These are phyloP conservation scores for Halophytophthora polymorphica DNA, from an alignment of 352 stramenopile genomes.

Conservation along the genomic window DNA sequence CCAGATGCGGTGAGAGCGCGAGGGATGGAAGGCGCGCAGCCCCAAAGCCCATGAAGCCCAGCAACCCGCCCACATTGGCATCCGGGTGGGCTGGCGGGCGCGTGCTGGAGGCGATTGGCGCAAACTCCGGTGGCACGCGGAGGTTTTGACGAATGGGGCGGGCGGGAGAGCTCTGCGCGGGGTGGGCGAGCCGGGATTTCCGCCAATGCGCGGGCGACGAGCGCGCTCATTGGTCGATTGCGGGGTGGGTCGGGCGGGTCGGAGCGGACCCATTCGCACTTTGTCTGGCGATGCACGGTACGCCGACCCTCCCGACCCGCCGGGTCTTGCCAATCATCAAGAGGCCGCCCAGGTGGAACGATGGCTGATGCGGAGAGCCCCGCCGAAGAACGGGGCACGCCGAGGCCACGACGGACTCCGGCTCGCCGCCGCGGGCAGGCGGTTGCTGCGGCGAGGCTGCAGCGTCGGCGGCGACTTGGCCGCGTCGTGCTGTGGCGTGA, in stretches of 20 bases:
- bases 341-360: conserved; percentile 6
- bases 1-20: conserved; percentile 15
- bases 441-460: too few species aligned
- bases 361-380: neutral
- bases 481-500: too few species aligned
- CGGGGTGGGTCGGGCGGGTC: conserved; percentile 5
- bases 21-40: conserved; percentile 1
- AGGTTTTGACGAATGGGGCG: conserved; percentile 14
- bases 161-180: neutral
- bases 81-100: conserved; percentile 2
- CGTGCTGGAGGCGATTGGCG: neutral
- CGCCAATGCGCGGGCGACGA: neutral
- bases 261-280: conserved; percentile 26
- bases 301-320: neutral
- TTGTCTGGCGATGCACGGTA: conserved; percentile 10
- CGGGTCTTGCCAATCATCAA: conserved; percentile 10
- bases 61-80: conserved; percentile 13
- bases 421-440: too few species aligned
- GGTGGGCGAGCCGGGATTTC: neutral
- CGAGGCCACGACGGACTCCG: too few species aligned
- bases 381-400: too few species aligned
- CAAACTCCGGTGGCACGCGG: too few species aligned
- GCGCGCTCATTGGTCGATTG: neutral
- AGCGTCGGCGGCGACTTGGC: too few species aligned
- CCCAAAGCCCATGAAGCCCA: conserved; percentile 17